Evolutionary conservation across 1,284 basidiomycete genomes (phyloP).

Genomic region (Rhodofomes roseus): DNA sequence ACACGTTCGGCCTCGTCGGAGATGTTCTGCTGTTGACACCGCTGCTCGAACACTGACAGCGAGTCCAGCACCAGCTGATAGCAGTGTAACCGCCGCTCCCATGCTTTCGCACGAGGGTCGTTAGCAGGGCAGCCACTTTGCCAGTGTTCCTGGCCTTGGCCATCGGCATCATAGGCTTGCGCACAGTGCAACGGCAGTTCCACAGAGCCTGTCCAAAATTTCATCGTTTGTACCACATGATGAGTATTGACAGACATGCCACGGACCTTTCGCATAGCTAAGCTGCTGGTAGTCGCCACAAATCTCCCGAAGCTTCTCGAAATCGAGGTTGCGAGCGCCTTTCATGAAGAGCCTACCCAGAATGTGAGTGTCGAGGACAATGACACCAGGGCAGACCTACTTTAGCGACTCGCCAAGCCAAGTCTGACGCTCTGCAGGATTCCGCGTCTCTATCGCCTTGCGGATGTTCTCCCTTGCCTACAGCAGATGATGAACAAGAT

Average conservation of each 20-base stretch:
- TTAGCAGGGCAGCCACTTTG: constrained; percentile 56
- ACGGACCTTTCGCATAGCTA: constrained; percentile 72
- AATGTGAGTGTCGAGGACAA: background rate
- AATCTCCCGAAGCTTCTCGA: constrained; percentile 83
- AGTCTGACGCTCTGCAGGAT: constrained; percentile 67
- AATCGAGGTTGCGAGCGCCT: constrained; percentile 80
- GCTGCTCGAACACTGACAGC: constrained; percentile 74
- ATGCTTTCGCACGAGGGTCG: constrained; percentile 60
- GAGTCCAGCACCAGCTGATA: constrained; percentile 85
- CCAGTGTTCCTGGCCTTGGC: constrained; percentile 79
- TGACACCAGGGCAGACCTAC: constrained; percentile 39
- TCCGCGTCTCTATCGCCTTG: constrained; percentile 82
- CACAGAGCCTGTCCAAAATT: constrained; percentile 60
- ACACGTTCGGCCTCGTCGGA: constrained; percentile 62
- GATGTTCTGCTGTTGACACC: constrained; percentile 20
- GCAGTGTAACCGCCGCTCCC: constrained; percentile 66
- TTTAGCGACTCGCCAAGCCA: constrained; percentile 81
- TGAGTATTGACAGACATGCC: background rate
- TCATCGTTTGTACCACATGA: background rate
- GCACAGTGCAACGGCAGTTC: constrained; percentile 88
- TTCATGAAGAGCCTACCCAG: constrained; percentile 75
- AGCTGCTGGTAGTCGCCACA: constrained; percentile 85
- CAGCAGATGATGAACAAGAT: background rate
- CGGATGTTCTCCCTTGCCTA: constrained; percentile 93
- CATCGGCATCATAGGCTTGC: constrained; percentile 73